Evolutionary conservation across 2,329 filamentous ascomycete species (phyloP), one percentile per base, ranked within the genome.

Genomic region (Trichophaea hybrida): DNA sequence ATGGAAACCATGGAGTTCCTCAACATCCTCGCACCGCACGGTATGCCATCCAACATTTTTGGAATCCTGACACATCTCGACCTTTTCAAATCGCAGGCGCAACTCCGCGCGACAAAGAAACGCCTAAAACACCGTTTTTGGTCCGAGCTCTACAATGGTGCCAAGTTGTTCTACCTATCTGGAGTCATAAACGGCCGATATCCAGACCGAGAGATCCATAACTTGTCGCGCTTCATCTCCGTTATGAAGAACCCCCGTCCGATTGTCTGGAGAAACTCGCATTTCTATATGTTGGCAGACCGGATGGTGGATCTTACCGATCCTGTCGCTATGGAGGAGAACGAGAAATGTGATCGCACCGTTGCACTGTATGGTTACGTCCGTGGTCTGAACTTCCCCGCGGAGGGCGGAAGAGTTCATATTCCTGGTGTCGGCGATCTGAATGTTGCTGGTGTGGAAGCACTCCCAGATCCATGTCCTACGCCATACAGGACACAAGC

Each of bases 1-100:
- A 98, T 98, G 93, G 93, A 98, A 78, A 98, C 93, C 0, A 98
- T 98, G 93, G 93, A 98, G 74, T 98, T 98, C 63, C 76, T 98
- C 70, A 97, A 96, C 68, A 84, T 96, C 15, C 77, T 98, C 55
- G 85, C 87, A n/a, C 82, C 88, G 1, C 94, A 87, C 34, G 93
- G 93, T 72, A 97, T 98, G 91, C 93, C 94, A 0, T 91, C 93
- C 65, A 98, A 98, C 69, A 90, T 98, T 40, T 97, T 98, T 71
- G 93, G 93, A 56, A 90, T 98, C 59, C 79, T 98, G 49, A 97
- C 93, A 13, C 94, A 98, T 76, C 77, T 98, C 62, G 93, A 98
- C 71, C 77, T 98, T 12, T 98, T 98, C 76, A 82, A 84, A 70
- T 97, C 96, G 70, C 91, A 93, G 59, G 90, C 94, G 68, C 85